Percentiles rank a stretch among this genome's conserved stretches.
phyloP scores from a whole-genome alignment of 2,329 filamentous ascomycete species.

The Penicillium brasilianum region DNA sequence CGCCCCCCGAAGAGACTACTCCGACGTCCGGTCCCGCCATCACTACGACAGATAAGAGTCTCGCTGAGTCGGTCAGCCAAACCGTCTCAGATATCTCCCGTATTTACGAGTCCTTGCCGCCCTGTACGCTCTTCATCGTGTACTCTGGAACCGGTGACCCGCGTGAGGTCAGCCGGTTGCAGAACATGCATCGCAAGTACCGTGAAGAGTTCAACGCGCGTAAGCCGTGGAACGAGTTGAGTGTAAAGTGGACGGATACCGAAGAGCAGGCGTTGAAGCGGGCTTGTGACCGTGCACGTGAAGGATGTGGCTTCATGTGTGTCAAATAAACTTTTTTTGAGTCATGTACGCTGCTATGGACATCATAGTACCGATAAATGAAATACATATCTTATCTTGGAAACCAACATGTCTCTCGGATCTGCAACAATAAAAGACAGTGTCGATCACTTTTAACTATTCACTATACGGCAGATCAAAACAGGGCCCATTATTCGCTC shows the following conservation, averaged over 20 bases:
- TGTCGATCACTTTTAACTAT: background rate
- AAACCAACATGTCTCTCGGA: background rate
- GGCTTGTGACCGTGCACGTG: conserved; percentile 62
- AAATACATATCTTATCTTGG: background rate
- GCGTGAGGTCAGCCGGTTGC: conserved; percentile 60
- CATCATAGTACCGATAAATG: background rate
- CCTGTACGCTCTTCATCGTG: conserved; percentile 65
- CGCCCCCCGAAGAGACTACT: conserved; percentile 34
- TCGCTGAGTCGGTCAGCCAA: conserved; percentile 54
- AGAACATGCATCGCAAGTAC: conserved; percentile 61
- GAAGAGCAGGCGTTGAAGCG: conserved; percentile 64
- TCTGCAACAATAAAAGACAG: background rate
- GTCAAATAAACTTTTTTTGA: conserved; percentile 54
- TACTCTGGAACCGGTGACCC: conserved; percentile 70
- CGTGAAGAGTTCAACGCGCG: conserved; percentile 62
- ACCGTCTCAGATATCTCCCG: conserved; percentile 58
- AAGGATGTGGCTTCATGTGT: conserved; percentile 63
- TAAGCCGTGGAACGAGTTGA: conserved; percentile 66
- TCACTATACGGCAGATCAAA: conserved; percentile 22
- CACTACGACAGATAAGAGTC: conserved; percentile 28
- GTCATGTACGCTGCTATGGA: background rate
- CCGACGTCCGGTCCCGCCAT: conserved; percentile 19
- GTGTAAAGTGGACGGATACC: conserved; percentile 67
- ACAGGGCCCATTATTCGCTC: conserved; percentile 18
- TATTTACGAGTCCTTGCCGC: conserved; percentile 62